Evolutionary conservation across 176 grass and related monocot genomes (phyloP).

Genomic region (Musa beccarii): DNA sequence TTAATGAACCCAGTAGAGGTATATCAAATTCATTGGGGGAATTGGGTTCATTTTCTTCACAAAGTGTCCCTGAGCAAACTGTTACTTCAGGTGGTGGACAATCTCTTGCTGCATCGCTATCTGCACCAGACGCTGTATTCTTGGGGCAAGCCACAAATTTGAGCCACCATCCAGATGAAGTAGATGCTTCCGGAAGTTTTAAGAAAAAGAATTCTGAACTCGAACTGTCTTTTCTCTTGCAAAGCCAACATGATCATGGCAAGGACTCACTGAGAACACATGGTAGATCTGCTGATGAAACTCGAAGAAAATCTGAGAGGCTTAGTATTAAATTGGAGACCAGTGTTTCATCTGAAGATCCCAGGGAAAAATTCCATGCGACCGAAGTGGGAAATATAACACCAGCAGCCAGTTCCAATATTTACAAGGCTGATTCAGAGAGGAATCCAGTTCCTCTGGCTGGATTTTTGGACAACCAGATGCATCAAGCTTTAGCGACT

Average conservation of each 20-base stretch:
- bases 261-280: not conserved
- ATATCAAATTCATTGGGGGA: not conserved
- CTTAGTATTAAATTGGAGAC: not conserved
- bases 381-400: not conserved
- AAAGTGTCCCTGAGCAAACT: not conserved
- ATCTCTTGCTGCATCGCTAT: not conserved
- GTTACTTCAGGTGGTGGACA: not conserved
- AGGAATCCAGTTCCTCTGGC: not conserved
- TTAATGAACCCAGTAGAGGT: not conserved
- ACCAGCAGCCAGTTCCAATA: not conserved
- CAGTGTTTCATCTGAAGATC: not conserved
- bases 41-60: not conserved
- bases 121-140: not conserved
- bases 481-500: not conserved
- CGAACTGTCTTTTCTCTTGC: not conserved
- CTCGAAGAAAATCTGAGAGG: not conserved
- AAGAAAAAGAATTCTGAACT: not conserved
- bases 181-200: not conserved
- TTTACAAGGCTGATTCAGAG: not conserved
- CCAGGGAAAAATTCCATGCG: not conserved
- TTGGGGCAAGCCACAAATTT: conserved; percentile 21
- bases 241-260: not conserved
- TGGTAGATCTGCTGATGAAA: not conserved
- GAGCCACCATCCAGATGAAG: not conserved
- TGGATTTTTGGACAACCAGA: not conserved